Evolutionary conservation across 192 early-diverging fungal genomes (phyloP), one percentile per base, ranked within the genome.

Genomic region (Dispira simplex): DNA sequence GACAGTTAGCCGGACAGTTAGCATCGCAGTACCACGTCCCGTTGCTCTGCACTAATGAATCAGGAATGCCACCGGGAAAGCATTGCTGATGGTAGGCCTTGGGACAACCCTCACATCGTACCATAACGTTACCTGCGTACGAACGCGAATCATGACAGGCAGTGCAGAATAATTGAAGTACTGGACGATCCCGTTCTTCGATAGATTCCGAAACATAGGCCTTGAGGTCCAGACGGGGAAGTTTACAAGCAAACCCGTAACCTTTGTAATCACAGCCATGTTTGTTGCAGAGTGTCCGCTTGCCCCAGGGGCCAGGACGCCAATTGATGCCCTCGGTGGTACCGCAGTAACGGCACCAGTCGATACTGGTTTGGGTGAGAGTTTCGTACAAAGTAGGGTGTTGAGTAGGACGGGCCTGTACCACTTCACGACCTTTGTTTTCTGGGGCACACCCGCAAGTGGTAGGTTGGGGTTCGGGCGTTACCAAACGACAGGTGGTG

Each of bases 221-320:
- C 32, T 82, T 83, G 64, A 95, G 78, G 65, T 95, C 87, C 43
- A 95, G 77, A 11, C 92, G 83, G 46, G 88, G 87, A 71, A 87
- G 75, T 67, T 90, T 95, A 66, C 86, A 90, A 0, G 87, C 88
- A 69, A 92, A 92, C 14, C 92, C 92, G 68, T 92, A 95, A 39
- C 92, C 92, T 73, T 92, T 92, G 70, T 90, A 95, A 75, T 92
- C 92, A 71, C 92, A 95, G 57, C 92, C 92, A 70, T 95, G 92
- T 75, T 92, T 92, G 73, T 94, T 95, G 88, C 92, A 95, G 52
- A 95, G 71, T 20, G 92, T 91, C 66, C 89, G 85, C 75, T 92
- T 92, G 46, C 92, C 92, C 92, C 92, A 95, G 46, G 92, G 92
- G 2, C 92, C 92, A 16, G 88, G 92, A 32, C 92, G 83, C 89